Evolutionary conservation across 768 basidiomycete genomes (phyloP), one percentile per base, ranked within the genome.

Genomic region (Clitopilus passeckerianus): DNA sequence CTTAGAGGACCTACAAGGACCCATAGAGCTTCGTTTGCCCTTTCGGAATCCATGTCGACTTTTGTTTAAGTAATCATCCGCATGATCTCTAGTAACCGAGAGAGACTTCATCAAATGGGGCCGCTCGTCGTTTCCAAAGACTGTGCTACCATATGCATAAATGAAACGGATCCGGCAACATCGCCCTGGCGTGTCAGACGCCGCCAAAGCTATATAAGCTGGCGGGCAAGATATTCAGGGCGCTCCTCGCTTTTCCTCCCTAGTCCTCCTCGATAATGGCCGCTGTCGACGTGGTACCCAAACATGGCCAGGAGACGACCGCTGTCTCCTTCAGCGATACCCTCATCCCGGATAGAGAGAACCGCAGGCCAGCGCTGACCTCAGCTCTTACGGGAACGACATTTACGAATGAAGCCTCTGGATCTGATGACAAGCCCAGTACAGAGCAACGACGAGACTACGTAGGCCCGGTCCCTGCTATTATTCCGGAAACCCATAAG

Each of bases 401-500:
- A 5, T 4, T 41, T 18, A 41, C 37, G 27, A 30, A 30, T 30
- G 27, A 30, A 7, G 7, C 4, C 27, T 30, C 27, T 30, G 27
- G 27, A 30, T 30, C 27, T 7, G 27, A 30, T 12, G 37, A 9
- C 15, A 41, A 41, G 37, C 37, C 12, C 12, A 41, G 37, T 5
- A 14, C 5, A 15, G 15, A 14, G 12, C 15, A 41, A 41, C 37
- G 37, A 41, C 37, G 37, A 18, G 37, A 41, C 37, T 18, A 41
- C n/a, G 15, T 9, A 41, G 37, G n/a, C 12, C 37, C 37, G n/a
- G 18, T 65, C 4, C 73, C 74, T 8, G 23, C 60, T 50, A 62
- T 75, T 24, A 74, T 85, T 27, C 83, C 84, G 9, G 75, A 76
- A 7, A 61, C 68, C 6, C 75, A 77, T 57, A 22, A 60, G 3